Evolutionary conservation across 805 yeast genomes (phyloP), one percentile per base, ranked within the genome.

Genomic region (Ogataea allantospora): DNA sequence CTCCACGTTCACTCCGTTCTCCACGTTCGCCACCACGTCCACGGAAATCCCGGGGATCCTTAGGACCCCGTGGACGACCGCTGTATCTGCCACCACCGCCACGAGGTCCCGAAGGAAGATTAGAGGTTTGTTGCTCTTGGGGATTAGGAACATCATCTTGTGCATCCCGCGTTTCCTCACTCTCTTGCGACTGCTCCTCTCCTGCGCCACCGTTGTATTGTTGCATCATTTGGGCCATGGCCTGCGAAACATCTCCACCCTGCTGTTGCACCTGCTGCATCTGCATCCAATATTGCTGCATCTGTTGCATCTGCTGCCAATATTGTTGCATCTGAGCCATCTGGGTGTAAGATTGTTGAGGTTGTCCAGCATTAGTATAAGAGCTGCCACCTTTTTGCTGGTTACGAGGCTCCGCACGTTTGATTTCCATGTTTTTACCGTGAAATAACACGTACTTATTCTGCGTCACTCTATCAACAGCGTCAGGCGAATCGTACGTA

Each of bases 401-500:
- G 48, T 80, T 81, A 62, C 91, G 74, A 51, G 91, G 89, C 58
- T 81, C 89, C 3, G 93, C 93, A 58, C 88, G 75, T 57, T 84
- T 84, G 44, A 84, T 85, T 62, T 84, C 93, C 77, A 84, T 82
- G 39, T 81, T 73, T 55, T 83, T 86, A 32, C 95, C 96, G 57
- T 88, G 88, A 53, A 91, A 80, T 40, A 80, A 78, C 47, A 91
- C 75, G 57, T 79, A 88, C 62, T 83, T 84, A 61, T 83, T 83
- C 41, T 80, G 83, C 38, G 93, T 80, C 38, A 87, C 95, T 50
- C 80, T 73, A 54, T 89, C 97, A 30, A 91, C 96, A 11, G 96
- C 96, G 30, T 83, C 89, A 15, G 95, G 95, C 13, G 95, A 78
- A 57, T 91, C 98, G 65, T 84, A 91, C 10, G 99, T 91, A 47